These are phyloP conservation scores for Cystoderma amianthinum DNA, from an alignment of 768 basidiomycete species.

Conservation along the genomic window DNA sequence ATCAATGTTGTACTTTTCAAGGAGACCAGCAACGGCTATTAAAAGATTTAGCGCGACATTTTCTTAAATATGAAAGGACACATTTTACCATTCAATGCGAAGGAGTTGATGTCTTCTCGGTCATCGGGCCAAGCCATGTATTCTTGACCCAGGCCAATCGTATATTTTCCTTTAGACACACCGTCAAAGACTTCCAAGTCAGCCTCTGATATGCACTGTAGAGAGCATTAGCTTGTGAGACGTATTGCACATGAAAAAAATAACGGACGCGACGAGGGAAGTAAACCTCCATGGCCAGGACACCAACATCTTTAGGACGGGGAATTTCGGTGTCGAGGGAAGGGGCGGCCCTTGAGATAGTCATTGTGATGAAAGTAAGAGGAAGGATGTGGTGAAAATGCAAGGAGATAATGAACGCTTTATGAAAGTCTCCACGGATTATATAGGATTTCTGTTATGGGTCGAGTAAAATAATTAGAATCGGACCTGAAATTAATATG, in stretches of 20 bases:
- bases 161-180: conserved; percentile 95
- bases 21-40: conserved; percentile 79
- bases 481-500: conserved; percentile 30
- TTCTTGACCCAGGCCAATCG: conserved; percentile 95
- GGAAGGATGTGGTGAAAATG: conserved; percentile 8
- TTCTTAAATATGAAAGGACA: no score
- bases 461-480: conserved; percentile 28
- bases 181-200: conserved; percentile 93
- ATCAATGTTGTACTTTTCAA: conserved; percentile 94
- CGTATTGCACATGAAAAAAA: conserved; percentile 1
- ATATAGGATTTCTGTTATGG: conserved; percentile 27
- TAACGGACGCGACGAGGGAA: conserved; percentile 80
- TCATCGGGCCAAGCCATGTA: conserved; percentile 99
- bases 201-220: conserved; percentile 89
- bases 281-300: conserved; percentile 91
- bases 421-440: conserved; percentile 9
- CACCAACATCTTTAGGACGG: conserved; percentile 90
- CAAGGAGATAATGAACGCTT: conserved; percentile 6
- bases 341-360: conserved; percentile 27
- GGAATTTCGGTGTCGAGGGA: conserved; percentile 29
- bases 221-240: not conserved
- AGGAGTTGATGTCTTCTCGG: conserved; percentile 98
- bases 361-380: conserved; percentile 23
- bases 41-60: conserved; percentile 5
- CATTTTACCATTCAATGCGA: conserved; percentile 88